These are phyloP conservation scores for Ustilago curta DNA, from an alignment of 1,284 basidiomycete species.

Conservation along the genomic window DNA sequence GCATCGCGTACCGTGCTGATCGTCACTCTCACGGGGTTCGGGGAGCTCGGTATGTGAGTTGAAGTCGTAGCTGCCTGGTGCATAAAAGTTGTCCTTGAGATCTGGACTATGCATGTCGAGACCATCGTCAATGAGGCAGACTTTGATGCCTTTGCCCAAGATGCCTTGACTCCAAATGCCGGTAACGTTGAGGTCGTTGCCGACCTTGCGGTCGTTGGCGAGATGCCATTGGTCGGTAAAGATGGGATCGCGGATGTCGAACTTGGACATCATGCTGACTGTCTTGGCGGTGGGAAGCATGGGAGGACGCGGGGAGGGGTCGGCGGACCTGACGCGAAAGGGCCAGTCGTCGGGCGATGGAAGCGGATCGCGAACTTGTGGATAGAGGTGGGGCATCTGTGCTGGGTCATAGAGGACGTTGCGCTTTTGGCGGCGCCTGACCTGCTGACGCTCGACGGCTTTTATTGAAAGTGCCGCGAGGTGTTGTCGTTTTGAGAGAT, in stretches of 20 bases:
- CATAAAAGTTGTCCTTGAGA: conserved; percentile 88
- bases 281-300: conserved; percentile 44
- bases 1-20: conserved; percentile 97
- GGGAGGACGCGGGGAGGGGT: conserved; percentile 52
- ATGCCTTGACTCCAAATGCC: conserved; percentile 87
- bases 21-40: conserved; percentile 86
- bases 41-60: conserved; percentile 92
- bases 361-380: conserved; percentile 48
- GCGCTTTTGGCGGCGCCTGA: conserved; percentile 65
- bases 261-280: conserved; percentile 57
- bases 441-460: conserved; percentile 63
- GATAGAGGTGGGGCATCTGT: conserved; percentile 62
- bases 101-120: conserved; percentile 90
- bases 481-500: conserved; percentile 45
- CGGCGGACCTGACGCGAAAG: conserved; percentile 28
- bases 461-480: conserved; percentile 54
- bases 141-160: conserved; percentile 85
- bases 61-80: conserved; percentile 93
- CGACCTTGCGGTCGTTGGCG: conserved; percentile 60
- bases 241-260: conserved; percentile 86
- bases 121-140: conserved; percentile 95
- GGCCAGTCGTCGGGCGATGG: conserved; percentile 42
- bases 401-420: conserved; percentile 64
- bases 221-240: conserved; percentile 91
- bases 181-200: conserved; percentile 85